Evolutionary conservation across 768 basidiomycete genomes (phyloP), one percentile per base, ranked within the genome.

Genomic region (Leucocoprinus leucothites): DNA sequence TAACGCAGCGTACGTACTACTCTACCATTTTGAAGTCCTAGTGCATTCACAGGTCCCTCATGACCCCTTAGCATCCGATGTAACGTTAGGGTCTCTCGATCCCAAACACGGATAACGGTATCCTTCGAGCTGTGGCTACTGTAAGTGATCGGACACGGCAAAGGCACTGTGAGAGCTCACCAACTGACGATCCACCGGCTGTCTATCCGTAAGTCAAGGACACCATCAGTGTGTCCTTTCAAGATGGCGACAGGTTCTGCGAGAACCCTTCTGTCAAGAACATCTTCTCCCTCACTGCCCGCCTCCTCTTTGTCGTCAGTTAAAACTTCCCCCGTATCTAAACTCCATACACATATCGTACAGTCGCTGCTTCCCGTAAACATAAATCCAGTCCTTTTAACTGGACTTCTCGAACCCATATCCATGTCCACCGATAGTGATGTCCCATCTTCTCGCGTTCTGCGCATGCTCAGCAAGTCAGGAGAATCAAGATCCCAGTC

Each of bases 281-380:
- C 71, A 35, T 72, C 73, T 45, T 31, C n/a, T n/a, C n/a, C 57
- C 41, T 56, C 63, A 36, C 57, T 58, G 21, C 58, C 58, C 41
- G 51, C 42, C 18, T 53, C 63, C 14, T 48, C 48, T 3, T 19
- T 47, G 46, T 56, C 61, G 16, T 62, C 57, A 19, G 59, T 58
- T 35, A 64, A 41, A 11, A 64, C 46, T 5, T 63, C 59, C 1
- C 71, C 74, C 11, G 76, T 67, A 58, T 76, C 78, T 52, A 94
- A 64, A 64, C 92, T 84, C 94, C 94, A 96, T 14, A 94, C 88
- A 61, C 86, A 82, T 19, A 94, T 81, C 1, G 84, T 80, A 56
- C 85, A 84, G 69, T 96, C 94, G 58, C 89, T 92, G 62, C 89
- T 90, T n/a, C 94, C 94, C 47, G 85, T 90, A 53, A 94, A 87